Evolutionary conservation across 306 rosid species (phyloP).

Genomic region (Lathyrus aphaca): DNA sequence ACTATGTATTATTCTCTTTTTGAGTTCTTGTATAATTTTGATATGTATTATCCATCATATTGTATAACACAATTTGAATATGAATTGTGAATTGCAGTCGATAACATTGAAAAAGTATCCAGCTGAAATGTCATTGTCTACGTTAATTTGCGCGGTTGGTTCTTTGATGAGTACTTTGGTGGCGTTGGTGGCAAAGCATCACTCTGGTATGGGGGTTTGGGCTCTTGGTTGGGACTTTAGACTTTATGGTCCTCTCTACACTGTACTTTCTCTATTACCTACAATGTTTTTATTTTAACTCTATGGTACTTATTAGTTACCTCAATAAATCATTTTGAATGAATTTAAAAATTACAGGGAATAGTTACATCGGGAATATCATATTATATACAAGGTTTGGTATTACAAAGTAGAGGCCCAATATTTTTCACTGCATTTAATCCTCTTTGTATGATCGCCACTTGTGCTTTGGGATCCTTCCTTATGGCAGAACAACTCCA

Average conservation of each 20-base stretch:
- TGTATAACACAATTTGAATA: background rate
- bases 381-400: constrained; percentile 68
- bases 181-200: constrained; percentile 55
- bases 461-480: constrained; percentile 54
- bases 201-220: constrained; percentile 50
- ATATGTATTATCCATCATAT: background rate
- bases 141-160: constrained; percentile 64
- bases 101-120: too few relatives aligned
- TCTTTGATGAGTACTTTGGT: constrained; percentile 52
- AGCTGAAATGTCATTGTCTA: constrained; percentile 59
- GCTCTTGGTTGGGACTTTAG: constrained; percentile 63
- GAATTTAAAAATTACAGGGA: constrained; percentile 48
- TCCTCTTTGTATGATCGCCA: constrained; percentile 72
- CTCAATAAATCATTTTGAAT: background rate
- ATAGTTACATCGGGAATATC: constrained; percentile 64
- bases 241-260: constrained; percentile 64
- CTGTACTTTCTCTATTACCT: constrained; percentile 39
- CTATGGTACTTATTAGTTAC: too few relatives aligned
- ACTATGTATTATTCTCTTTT: too few relatives aligned
- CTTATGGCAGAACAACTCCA: constrained; percentile 68
- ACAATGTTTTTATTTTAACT: too few relatives aligned
- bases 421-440: constrained; percentile 76
- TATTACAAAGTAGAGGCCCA: constrained; percentile 69
- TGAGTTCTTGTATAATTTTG: too few relatives aligned
- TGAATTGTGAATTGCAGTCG: constrained; percentile 54